Base-by-base conservation (phyloP, 352 stramenopile species). In the Globisporangium cederbergense region DNA sequence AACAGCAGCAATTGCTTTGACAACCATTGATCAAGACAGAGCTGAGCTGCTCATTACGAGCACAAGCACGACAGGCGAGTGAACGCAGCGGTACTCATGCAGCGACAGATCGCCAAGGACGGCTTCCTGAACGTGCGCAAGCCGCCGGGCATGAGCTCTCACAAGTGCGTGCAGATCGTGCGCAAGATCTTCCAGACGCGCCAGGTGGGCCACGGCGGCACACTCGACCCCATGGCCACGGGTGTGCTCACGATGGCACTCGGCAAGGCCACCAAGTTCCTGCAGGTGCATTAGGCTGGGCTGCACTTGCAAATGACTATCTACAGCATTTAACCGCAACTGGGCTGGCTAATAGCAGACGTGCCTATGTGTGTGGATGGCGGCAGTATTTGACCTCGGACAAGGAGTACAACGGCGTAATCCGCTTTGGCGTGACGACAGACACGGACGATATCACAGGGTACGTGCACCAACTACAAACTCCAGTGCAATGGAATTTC, bases 211-310 rank as follows among this genome's bases (percentile, higher is more conserved):
- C 88, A 96, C 58, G 85, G 77, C 46, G 88, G 88, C 36, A 96
- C 88, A 60, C 72, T 96, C n/a, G 88, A 96, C 68, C 88, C 88
- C 11, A 95, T 96, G 85, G 88, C 88, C 20, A 95, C 86, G 36
- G 88, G 88, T 25, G 88, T 96, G 57, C 74, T 96, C 46, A 85
- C 85, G 28, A 72, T 95, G 72, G 88, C 86, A 25, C 66, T 96
- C 30, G 87, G 87, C 43, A 74, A 80, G 38, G 88, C 88, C 22
- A 96, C 88, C 60, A 90, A 83, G 62, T 93, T 95, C 75, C 72
- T 96, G 42, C 81, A 87, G 73, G 81, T 20, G 28, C 57, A 43
- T 30, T 50, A 18, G 9, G 51, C 51, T 28, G 14, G 28, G 51
- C 18, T 45, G 3, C 3, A n/a, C n/a, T 5, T 46, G 34, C 28